Evolutionary conservation across 805 yeast genomes (phyloP).

Genomic region (Kodamaea kaohsiungensis): DNA sequence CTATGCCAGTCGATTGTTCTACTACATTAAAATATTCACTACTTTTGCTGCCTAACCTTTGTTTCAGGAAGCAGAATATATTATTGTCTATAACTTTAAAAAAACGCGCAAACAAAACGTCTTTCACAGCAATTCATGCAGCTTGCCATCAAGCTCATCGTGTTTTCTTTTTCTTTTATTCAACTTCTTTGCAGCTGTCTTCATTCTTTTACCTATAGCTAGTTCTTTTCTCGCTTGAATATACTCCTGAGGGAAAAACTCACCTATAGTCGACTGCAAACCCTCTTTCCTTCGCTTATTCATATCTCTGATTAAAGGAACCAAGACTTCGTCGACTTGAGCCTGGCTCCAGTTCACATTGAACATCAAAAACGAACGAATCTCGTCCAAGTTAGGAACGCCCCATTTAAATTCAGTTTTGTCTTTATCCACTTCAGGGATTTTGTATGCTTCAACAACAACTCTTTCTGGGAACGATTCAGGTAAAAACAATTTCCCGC

Average conservation of each 20-base stretch:
- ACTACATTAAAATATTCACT: not conserved
- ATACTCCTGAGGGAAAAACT: slow-evolving; percentile 66
- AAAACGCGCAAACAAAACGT: not conserved
- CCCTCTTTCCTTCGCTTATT: slow-evolving; percentile 60
- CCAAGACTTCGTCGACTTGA: slow-evolving; percentile 75
- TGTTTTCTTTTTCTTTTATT: slow-evolving; percentile 20
- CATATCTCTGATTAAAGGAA: slow-evolving; percentile 82
- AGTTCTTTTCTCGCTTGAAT: slow-evolving; percentile 47
- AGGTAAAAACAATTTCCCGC: slow-evolving; percentile 55
- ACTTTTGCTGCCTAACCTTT: not conserved
- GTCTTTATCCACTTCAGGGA: slow-evolving; percentile 86
- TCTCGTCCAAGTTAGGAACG: slow-evolving; percentile 74
- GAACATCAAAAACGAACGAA: slow-evolving; percentile 66
- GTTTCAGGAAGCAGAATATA: not conserved
- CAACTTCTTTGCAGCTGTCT: slow-evolving; percentile 55
- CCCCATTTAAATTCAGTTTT: slow-evolving; percentile 87
- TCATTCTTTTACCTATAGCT: slow-evolving; percentile 60
- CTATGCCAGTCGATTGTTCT: not conserved
- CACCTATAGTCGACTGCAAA: slow-evolving; percentile 60
- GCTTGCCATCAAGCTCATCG: not conserved
- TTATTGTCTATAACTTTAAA: not conserved
- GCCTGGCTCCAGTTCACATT: slow-evolving; percentile 80
- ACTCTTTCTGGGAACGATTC: slow-evolving; percentile 67
- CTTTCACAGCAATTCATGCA: not conserved
- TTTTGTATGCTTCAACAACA: slow-evolving; percentile 70